Conservation (phyloP, 2,329 filamentous ascomycete genomes). For the Hymenotorrendiella dingleyae region DNA sequence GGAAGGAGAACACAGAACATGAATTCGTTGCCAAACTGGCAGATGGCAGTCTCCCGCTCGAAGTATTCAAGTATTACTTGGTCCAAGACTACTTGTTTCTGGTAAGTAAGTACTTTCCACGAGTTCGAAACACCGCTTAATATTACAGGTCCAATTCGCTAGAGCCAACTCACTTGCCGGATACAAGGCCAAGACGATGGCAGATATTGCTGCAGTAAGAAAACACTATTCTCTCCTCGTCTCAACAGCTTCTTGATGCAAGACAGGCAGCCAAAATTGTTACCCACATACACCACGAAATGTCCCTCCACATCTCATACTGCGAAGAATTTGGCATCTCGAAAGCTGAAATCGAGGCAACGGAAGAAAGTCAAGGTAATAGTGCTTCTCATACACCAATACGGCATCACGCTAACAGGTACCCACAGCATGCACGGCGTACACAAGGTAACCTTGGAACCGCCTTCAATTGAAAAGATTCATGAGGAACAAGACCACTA, state of each 20-base stretch:
- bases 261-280: constrained; percentile 62
- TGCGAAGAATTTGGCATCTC: constrained; percentile 76
- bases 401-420: constrained; percentile 9
- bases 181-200: constrained; percentile 73
- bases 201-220: constrained; percentile 64
- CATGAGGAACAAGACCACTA: too few relatives aligned
- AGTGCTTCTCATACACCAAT: not conserved
- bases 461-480: too few relatives aligned
- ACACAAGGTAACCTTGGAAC: constrained; percentile 52
- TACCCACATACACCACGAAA: constrained; percentile 71
- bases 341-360: constrained; percentile 62
- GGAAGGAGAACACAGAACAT: constrained; percentile 74
- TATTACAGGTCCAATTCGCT: constrained; percentile 69
- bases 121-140: too few relatives aligned
- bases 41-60: constrained; percentile 64
- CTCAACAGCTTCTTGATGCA: not conserved
- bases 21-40: constrained; percentile 75
- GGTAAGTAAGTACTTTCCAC: too few relatives aligned
- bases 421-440: constrained; percentile 63
- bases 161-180: constrained; percentile 78
- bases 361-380: constrained; percentile 68
- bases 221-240: not conserved
- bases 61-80: constrained; percentile 82
- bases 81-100: constrained; percentile 90
- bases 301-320: constrained; percentile 74